Evolutionary conservation across 768 basidiomycete genomes (phyloP), one percentile per base, ranked within the genome.

Genomic region (Gymnopilus dilepis): DNA sequence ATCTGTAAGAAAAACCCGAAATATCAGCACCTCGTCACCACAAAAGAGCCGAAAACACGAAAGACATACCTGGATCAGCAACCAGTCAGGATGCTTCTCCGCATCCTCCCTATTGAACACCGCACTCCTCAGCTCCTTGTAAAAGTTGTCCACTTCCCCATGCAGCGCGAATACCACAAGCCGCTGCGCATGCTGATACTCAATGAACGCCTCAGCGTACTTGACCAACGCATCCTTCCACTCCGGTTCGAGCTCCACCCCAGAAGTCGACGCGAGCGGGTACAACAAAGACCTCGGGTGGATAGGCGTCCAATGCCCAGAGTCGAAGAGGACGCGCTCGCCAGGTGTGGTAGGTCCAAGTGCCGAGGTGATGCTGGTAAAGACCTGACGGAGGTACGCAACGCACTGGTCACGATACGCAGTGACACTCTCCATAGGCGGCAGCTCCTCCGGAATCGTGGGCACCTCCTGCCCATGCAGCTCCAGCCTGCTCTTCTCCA

Each of bases 61-160:
- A 57, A 33, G 56, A 30, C 26, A 40, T 24, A 81, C 78, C 72
- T 84, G 82, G 8, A 84, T 72, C 13, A 83, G 63, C 0, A 81
- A 61, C 82, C 80, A 84, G 50, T 81, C 80, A 1, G 74, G 71
- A 65, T 78, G 48, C 21, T 55, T 24, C 2, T 19, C 15, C 22
- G 67, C 60, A 48, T 72, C 65, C 15, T 21, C 24, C 51, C 56
- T 24, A 52, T 60, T 38, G 56, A 61, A 60, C 43, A 56, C 33
- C 15, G 31, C 62, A 53, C 70, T 72, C 26, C 60, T 48, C 4
- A 74, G 53, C 56, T 77, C 75, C 54, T 71, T 71, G 34, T 48
- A 63, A 9, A 79, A 69, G 1, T 79, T 78, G 4, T 77, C 75
- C 1, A 45, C 50, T 3, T 69, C 73, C 11, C 64, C 37, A 6